These are phyloP conservation scores for Corchorus olitorius DNA, from an alignment of 345 rosid genomes.

Conservation along the genomic window DNA sequence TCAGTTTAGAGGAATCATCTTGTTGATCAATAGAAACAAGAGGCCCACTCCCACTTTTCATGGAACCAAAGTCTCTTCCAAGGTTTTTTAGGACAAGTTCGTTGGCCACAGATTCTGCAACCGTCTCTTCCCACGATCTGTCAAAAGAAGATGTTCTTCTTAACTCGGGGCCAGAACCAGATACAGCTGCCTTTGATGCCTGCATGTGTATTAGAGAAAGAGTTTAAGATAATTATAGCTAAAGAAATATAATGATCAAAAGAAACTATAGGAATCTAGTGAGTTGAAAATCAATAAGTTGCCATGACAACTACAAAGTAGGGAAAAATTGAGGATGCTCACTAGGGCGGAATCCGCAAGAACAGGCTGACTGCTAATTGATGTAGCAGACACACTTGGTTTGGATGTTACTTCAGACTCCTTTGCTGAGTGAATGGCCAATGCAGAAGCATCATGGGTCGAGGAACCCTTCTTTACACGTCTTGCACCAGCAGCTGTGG, in stretches of 20 bases:
- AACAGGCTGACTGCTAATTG: constrained; percentile 34
- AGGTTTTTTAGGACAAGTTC: constrained; percentile 65
- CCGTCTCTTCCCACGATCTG: constrained; percentile 83
- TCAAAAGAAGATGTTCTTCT: constrained; percentile 93
- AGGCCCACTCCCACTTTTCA: constrained; percentile 41
- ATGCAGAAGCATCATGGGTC: constrained; percentile 58
- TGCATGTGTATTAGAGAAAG: constrained; percentile 27
- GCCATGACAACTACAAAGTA: constrained; percentile 5
- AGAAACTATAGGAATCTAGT: background rate
- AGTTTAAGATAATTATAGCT: background rate
- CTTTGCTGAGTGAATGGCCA: constrained; percentile 49
- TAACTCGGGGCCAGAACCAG: constrained; percentile 57
- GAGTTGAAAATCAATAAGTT: constrained; percentile 7
- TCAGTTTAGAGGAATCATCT: constrained; percentile 69
- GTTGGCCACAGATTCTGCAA: constrained; percentile 86
- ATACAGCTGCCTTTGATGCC: constrained; percentile 50
- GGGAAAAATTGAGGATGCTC: constrained; percentile 27
- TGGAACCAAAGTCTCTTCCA: constrained; percentile 37
- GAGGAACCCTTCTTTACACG: constrained; percentile 80
- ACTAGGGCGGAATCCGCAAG: constrained; percentile 45
- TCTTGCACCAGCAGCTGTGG: constrained; percentile 78
- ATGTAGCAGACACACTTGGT: constrained; percentile 38
- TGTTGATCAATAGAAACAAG: constrained; percentile 55
- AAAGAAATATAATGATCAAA: background rate
- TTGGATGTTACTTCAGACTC: constrained; percentile 66